phyloP scores from a whole-genome alignment of 768 basidiomycete species.

The Arthromyces matolae region DNA sequence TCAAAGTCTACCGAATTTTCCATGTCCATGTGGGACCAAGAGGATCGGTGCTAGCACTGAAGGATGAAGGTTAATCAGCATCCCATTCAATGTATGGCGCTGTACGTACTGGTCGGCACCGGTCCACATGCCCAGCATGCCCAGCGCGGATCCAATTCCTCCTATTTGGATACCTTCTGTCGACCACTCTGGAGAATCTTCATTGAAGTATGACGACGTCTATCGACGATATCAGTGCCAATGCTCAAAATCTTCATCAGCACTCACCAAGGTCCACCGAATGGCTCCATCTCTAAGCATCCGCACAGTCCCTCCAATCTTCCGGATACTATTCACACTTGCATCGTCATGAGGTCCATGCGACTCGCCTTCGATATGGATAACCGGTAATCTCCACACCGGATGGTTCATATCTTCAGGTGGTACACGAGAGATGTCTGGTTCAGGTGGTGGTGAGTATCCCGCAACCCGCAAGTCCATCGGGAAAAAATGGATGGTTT shows the following conservation, averaged over 20 bases:
- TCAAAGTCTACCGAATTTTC: slow-evolving; percentile 10
- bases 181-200: slow-evolving; percentile 42
- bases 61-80: not conserved
- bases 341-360: slow-evolving; percentile 35
- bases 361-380: slow-evolving; percentile 46
- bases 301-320: slow-evolving; percentile 40
- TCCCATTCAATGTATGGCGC: slow-evolving; percentile 1
- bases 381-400: slow-evolving; percentile 42
- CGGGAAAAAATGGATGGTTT: slow-evolving; percentile 53
- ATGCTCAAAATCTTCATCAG: not conserved
- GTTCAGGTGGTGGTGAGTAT: slow-evolving; percentile 29
- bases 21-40: slow-evolving; percentile 19
- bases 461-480: slow-evolving; percentile 41
- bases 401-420: slow-evolving; percentile 16
- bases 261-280: slow-evolving; percentile 48
- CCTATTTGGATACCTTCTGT: slow-evolving; percentile 59
- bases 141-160: slow-evolving; percentile 47
- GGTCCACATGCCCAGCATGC: slow-evolving; percentile 54
- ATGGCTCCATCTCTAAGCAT: slow-evolving; percentile 48
- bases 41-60: slow-evolving; percentile 16
- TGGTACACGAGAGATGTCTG: slow-evolving; percentile 21
- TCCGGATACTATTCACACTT: slow-evolving; percentile 28
- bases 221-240: slow-evolving; percentile 9
- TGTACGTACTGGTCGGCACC: slow-evolving; percentile 43
- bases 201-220: slow-evolving; percentile 29